These are phyloP conservation scores for Penicillium freii DNA, from an alignment of 2,329 filamentous ascomycete genomes.

Conservation along the genomic window DNA sequence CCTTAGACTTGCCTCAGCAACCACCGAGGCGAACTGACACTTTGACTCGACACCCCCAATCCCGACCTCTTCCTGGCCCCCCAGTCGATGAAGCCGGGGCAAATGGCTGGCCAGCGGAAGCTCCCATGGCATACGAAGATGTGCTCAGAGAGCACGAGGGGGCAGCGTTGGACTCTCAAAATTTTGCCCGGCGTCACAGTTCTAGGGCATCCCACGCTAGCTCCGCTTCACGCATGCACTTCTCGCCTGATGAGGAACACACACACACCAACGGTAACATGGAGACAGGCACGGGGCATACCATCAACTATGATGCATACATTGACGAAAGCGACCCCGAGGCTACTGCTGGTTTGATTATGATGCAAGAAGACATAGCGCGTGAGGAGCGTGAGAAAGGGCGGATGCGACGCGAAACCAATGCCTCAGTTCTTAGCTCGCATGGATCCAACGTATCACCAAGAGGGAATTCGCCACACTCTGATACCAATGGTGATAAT, in stretches of 20 bases:
- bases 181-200: slow-evolving; percentile 25
- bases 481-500: slow-evolving; percentile 61
- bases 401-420: slow-evolving; percentile 59
- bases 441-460: slow-evolving; percentile 42
- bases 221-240: slow-evolving; percentile 20
- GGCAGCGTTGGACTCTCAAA: slow-evolving; percentile 45
- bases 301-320: slow-evolving; percentile 50
- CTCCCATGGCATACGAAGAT: slow-evolving; percentile 50
- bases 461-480: slow-evolving; percentile 27
- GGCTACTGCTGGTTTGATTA: slow-evolving; percentile 77
- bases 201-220: slow-evolving; percentile 26
- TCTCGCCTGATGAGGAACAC: slow-evolving; percentile 46
- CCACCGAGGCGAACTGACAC: slow-evolving; percentile 54
- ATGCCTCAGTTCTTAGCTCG: slow-evolving; percentile 51
- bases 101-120: slow-evolving; percentile 13
- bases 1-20: slow-evolving; percentile 50
- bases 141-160: slow-evolving; percentile 58
- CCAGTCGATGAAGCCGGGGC: slow-evolving; percentile 46
- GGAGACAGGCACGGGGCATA: slow-evolving; percentile 45
- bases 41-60: slow-evolving; percentile 55
- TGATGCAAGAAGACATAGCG: slow-evolving; percentile 71
- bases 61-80: slow-evolving; percentile 59
- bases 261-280: slow-evolving; percentile 51
- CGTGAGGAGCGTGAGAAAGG: slow-evolving; percentile 46
- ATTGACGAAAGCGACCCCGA: slow-evolving; percentile 84